These are phyloP conservation scores for Marvania coccoides DNA, from an alignment of 139 green algal genomes.

Conservation along the genomic window DNA sequence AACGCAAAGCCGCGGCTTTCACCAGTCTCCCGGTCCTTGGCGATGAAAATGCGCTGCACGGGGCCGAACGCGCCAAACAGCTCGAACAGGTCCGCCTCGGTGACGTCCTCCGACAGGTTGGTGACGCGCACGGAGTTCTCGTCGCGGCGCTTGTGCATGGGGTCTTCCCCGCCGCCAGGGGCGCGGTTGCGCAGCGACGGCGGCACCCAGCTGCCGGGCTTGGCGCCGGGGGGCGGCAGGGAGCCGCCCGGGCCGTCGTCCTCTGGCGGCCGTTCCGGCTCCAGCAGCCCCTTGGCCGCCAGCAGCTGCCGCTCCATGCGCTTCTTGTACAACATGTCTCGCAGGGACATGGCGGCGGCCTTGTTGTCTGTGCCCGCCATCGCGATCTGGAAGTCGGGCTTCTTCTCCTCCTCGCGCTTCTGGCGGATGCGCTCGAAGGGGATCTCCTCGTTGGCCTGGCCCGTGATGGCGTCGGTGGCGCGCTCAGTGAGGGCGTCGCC, in stretches of 20 bases:
- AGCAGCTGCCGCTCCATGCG: constrained; percentile 87
- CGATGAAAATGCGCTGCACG: constrained; percentile 90
- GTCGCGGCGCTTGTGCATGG: constrained; percentile 57
- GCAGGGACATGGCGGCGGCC: constrained; percentile 45
- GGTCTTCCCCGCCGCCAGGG: constrained; percentile 20
- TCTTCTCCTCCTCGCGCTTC: constrained; percentile 70
- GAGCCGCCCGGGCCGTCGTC: constrained; percentile 25
- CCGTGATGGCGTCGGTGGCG: constrained; percentile 51
- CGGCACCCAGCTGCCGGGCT: constrained; percentile 79
- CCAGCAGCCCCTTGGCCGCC: constrained; percentile 65
- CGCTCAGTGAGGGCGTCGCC: constrained; percentile 59
- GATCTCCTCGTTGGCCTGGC: constrained; percentile 82
- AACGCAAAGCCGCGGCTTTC: constrained; percentile 95
- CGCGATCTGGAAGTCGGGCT: constrained; percentile 57
- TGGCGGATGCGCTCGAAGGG: constrained; percentile 80
- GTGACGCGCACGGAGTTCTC: constrained; percentile 96
- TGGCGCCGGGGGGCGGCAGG: constrained; percentile 31
- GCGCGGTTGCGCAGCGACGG: constrained; percentile 58
- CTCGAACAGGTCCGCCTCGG: constrained; percentile 86
- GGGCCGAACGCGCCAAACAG: constrained; percentile 93
- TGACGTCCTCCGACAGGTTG: constrained; percentile 94
- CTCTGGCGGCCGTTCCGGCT: constrained; percentile 66
- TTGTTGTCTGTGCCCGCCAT: constrained; percentile 55
- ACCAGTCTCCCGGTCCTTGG: constrained; percentile 88
- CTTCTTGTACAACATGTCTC: constrained; percentile 81